Conservation (phyloP, 306 rosid species). For the Abrus pulchellus region DNA sequence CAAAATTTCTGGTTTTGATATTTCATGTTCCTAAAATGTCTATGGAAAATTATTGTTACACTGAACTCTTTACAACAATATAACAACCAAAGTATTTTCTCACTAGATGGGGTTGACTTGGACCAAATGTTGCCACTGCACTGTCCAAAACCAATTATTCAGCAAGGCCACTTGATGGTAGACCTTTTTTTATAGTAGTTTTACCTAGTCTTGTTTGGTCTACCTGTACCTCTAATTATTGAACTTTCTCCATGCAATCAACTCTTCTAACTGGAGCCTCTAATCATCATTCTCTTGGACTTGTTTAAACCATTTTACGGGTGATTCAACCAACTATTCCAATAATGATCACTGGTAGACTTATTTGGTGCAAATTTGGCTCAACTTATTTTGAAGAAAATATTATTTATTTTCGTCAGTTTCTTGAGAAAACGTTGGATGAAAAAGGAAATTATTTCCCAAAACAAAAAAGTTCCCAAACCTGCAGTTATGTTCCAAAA, state of each 20-base stretch:
- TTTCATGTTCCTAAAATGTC: background rate
- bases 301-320: background rate
- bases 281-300: background rate
- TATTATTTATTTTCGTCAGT: background rate
- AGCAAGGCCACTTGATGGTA: background rate
- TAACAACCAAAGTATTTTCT: background rate
- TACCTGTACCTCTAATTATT: background rate
- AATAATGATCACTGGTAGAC: background rate
- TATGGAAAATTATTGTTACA: background rate
- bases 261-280: conserved; percentile 22
- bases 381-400: background rate
- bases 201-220: background rate
- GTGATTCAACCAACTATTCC: background rate
- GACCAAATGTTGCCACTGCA: background rate
- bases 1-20: background rate
- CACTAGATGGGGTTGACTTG: background rate
- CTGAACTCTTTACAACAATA: background rate
- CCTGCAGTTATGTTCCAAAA: background rate
- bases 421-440: background rate
- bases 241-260: conserved; percentile 17
- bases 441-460: too few species aligned
- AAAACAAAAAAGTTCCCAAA: too few species aligned
- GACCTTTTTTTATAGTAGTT: conserved; percentile 16
- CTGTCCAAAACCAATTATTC: background rate
- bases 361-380: background rate